These are phyloP conservation scores for Erodium moschatum DNA, from an alignment of 441 rosid genomes.

Conservation along the genomic window DNA sequence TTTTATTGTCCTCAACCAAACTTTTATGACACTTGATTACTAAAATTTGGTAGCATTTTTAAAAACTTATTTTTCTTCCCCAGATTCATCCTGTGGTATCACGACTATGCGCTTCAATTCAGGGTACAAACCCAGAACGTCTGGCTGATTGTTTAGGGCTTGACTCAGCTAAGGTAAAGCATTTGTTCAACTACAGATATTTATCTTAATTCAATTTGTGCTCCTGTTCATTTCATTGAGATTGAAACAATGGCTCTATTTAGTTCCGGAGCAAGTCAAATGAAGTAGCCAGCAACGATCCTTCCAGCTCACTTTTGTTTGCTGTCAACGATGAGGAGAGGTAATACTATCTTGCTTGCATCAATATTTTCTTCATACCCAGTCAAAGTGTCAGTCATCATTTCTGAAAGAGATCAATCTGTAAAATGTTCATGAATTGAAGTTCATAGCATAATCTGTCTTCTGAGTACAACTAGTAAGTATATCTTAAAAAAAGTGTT, in stretches of 20 bases:
- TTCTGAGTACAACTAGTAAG: neutral
- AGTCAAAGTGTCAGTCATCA: neutral
- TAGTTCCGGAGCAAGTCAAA: constrained; percentile 67
- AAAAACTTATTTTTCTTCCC: neutral
- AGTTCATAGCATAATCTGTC: neutral
- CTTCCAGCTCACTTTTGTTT: constrained; percentile 48
- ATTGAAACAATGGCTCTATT: constrained; percentile 20
- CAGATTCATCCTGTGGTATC: constrained; percentile 99
- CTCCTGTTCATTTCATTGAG: constrained; percentile 10
- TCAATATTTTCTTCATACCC: neutral
- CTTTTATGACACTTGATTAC: neutral
- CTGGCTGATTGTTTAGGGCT: constrained; percentile 96
- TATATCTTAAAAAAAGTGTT: neutral
- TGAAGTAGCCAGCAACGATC: constrained; percentile 39
- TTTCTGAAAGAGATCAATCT: neutral
- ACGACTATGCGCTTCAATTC: constrained; percentile 84
- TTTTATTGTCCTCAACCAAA: neutral
- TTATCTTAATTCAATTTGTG: neutral
- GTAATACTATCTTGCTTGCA: constrained; percentile 30
- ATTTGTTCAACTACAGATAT: neutral
- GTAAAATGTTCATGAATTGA: neutral
- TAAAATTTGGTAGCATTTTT: neutral
- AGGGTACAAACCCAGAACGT: constrained; percentile 90
- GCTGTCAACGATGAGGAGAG: constrained; percentile 67
- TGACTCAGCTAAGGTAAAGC: constrained; percentile 79